A percentile compares a stretch with the other conserved stretches of the same genome.
phyloP scores from a whole-genome alignment of 179 eudicot species.

The Pouteria campechiana region DNA sequence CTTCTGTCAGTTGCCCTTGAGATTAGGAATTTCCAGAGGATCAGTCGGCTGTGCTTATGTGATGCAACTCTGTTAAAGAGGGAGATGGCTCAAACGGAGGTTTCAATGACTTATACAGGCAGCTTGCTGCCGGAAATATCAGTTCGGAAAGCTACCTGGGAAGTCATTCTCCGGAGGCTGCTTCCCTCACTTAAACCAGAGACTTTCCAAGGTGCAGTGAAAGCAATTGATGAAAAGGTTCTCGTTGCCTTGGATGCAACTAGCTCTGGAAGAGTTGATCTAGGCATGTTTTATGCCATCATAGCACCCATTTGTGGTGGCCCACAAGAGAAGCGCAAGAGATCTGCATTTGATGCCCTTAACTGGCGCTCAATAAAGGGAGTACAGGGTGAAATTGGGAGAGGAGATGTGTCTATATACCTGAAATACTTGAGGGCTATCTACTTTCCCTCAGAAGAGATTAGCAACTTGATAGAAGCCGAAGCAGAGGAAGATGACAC shows the following conservation, averaged over 20 bases:
- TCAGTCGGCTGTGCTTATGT: slow-evolving; percentile 68
- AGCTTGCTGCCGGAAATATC: slow-evolving; percentile 70
- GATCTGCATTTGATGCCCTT: slow-evolving; percentile 77
- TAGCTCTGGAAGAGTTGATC: slow-evolving; percentile 69
- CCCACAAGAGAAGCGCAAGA: slow-evolving; percentile 54
- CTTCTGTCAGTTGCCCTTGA: slow-evolving; percentile 73
- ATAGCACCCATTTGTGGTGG: slow-evolving; percentile 86
- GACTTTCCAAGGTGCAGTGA: slow-evolving; percentile 86
- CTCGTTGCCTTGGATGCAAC: slow-evolving; percentile 69
- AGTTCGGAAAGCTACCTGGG: slow-evolving; percentile 75
- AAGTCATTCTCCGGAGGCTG: slow-evolving; percentile 57
- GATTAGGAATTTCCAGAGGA: slow-evolving; percentile 80
- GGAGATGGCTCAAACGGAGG: slow-evolving; percentile 58
- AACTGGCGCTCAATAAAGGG: slow-evolving; percentile 75
- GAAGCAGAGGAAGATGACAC: slow-evolving; percentile 68
- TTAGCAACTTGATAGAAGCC: slow-evolving; percentile 69
- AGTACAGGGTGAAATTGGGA: slow-evolving; percentile 41
- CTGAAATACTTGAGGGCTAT: slow-evolving; percentile 69
- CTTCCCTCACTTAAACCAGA: slow-evolving; percentile 83
- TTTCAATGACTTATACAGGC: slow-evolving; percentile 76
- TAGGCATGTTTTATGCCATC: slow-evolving; percentile 91
- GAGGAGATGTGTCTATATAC: slow-evolving; percentile 48
- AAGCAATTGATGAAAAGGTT: slow-evolving; percentile 78
- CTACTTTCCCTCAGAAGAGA: slow-evolving; percentile 62
- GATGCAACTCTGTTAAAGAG: slow-evolving; percentile 66